Evolutionary conservation across 345 rosid genomes (phyloP).

Genomic region (Laguncularia racemosa): DNA sequence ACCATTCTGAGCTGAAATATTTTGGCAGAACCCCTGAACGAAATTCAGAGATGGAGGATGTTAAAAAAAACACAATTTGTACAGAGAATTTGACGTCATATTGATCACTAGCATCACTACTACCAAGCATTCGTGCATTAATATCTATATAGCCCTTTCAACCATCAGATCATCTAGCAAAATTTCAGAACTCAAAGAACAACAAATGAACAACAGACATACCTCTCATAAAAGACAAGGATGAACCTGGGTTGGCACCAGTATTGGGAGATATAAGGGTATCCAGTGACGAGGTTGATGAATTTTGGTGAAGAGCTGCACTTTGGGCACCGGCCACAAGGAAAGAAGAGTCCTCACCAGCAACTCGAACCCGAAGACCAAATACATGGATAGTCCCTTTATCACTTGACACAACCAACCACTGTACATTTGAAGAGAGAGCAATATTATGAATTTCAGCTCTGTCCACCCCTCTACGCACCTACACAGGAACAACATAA

Average conservation of each 20-base stretch:
- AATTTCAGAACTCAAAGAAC: not conserved
- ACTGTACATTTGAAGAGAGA: constrained; percentile 65
- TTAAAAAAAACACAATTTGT: constrained; percentile 3
- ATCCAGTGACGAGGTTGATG: constrained; percentile 51
- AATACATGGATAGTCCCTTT: constrained; percentile 86
- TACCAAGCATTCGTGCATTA: not conserved
- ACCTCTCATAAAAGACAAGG: constrained; percentile 89
- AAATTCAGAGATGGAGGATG: not conserved
- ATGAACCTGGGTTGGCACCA: constrained; percentile 74
- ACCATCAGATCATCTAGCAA: too few species aligned
- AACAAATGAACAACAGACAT: constrained; percentile 2
- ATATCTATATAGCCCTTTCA: too few species aligned
- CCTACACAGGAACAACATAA: constrained; percentile 26
- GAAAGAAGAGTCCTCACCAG: constrained; percentile 55
- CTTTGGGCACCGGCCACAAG: constrained; percentile 23
- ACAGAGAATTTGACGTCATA: not conserved
- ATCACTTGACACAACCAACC: constrained; percentile 90
- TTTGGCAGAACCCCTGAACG: constrained; percentile 74
- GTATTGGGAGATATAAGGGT: constrained; percentile 58
- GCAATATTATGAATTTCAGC: constrained; percentile 83
- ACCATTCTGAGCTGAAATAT: constrained; percentile 98
- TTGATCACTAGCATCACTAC: not conserved
- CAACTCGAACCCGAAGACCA: constrained; percentile 75
- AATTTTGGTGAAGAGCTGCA: constrained; percentile 33
- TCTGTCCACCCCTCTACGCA: constrained; percentile 85